Conservation (phyloP, 768 basidiomycete genomes). For the Pleurotus cornucopiae region DNA sequence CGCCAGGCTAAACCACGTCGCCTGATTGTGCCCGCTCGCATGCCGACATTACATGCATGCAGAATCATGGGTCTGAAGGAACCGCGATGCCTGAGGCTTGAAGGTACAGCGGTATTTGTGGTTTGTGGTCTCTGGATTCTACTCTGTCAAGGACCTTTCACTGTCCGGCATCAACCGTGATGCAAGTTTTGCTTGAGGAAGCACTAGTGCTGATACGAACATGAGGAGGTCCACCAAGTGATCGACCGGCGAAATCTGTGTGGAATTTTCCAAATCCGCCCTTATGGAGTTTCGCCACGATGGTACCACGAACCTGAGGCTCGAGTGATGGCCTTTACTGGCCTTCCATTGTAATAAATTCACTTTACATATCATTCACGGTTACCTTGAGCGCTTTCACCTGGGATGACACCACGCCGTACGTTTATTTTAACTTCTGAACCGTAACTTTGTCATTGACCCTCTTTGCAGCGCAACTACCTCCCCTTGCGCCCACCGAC, state of each 20-base stretch:
- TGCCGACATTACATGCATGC: too few species aligned
- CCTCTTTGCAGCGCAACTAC: neutral
- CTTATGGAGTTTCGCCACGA: constrained; percentile 4
- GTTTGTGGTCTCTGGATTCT: too few species aligned
- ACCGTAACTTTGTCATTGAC: neutral
- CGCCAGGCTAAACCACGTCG: too few species aligned
- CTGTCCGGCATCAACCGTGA: too few species aligned
- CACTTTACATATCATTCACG: neutral
- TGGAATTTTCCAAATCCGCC: neutral
- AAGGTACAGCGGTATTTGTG: too few species aligned
- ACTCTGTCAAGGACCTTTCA: too few species aligned
- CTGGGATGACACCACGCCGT: constrained; percentile 1
- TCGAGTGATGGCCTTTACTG: neutral
- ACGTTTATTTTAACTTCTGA: neutral
- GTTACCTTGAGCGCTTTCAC: neutral
- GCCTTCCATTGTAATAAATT: neutral
- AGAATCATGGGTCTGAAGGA: too few species aligned
- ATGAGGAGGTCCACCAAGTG: neutral
- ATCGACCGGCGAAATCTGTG: neutral
- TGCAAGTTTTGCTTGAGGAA: neutral
- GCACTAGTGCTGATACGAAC: neutral
- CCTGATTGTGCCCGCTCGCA: too few species aligned
- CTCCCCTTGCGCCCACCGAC: constrained; percentile 2
- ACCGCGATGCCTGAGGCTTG: too few species aligned
- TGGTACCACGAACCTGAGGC: constrained; percentile 4